Percentiles rank a stretch among this genome's conserved stretches.
These are phyloP conservation scores for Talaromyces liani DNA, from an alignment of 495 filamentous ascomycete species.

Conservation along the genomic window DNA sequence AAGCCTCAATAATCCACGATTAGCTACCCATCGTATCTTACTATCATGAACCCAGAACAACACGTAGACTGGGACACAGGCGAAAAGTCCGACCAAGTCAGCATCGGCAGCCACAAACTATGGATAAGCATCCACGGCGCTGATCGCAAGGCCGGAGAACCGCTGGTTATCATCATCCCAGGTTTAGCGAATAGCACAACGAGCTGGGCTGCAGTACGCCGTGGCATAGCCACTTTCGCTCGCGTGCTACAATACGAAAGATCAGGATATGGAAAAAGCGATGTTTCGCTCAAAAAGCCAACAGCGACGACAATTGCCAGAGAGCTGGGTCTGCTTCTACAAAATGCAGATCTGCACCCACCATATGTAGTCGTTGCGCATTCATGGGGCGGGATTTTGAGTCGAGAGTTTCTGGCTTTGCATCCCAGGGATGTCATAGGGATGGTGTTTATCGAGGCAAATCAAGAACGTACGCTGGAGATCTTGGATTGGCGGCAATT, in stretches of 20 bases:
- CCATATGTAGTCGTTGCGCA: background rate
- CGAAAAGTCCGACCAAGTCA: background rate
- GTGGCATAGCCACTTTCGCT: background rate
- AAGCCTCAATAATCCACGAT: no score
- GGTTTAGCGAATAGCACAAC: background rate
- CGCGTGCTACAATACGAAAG: background rate
- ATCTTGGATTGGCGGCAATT: background rate
- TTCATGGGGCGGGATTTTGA: background rate
- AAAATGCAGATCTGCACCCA: background rate
- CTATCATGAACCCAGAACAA: background rate
- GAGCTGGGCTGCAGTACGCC: background rate
- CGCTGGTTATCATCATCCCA: background rate
- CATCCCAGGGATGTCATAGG: background rate
- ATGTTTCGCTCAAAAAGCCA: background rate
- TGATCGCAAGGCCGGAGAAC: background rate
- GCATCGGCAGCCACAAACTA: background rate
- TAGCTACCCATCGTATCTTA: no score
- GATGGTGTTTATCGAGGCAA: background rate
- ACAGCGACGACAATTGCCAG: background rate
- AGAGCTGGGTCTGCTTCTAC: background rate
- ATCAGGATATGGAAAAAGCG: background rate
- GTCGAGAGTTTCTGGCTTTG: background rate
- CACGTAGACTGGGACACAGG: background rate
- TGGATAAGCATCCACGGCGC: background rate
- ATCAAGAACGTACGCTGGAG: background rate